These are phyloP conservation scores for Solanum sejunctum DNA, from an alignment of 257 asterid species.

Conservation along the genomic window DNA sequence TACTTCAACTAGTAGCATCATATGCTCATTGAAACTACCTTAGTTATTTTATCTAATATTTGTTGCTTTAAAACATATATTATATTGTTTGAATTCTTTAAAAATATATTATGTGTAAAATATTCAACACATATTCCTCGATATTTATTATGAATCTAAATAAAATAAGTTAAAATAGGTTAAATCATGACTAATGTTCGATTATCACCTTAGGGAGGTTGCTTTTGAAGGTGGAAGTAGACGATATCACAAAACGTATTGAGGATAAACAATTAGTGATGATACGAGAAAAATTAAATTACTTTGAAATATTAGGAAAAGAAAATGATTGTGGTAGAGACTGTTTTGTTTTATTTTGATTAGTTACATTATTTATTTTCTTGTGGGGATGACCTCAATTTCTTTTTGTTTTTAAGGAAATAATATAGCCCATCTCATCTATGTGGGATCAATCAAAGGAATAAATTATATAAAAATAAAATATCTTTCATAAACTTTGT, in stretches of 20 bases:
- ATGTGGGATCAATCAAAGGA: neutral
- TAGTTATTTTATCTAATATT: neutral
- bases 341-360: neutral
- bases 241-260: neutral
- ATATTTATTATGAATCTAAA: neutral
- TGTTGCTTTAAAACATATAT: neutral
- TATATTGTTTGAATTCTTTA: neutral
- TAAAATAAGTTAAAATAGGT: neutral
- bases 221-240: neutral
- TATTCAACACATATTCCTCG: too few species aligned
- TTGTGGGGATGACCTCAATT: neutral
- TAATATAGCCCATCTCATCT: neutral
- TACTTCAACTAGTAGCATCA: neutral
- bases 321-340: neutral
- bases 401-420: neutral
- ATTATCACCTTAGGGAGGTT: neutral
- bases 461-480: neutral
- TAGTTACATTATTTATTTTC: neutral
- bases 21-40: neutral
- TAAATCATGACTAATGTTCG: neutral
- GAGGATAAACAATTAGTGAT: neutral
- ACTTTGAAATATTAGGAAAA: neutral
- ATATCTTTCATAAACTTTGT: neutral
- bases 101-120: too few species aligned
- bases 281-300: neutral